phyloP scores from a whole-genome alignment of 805 yeast species.

The Cephaloascus fragrans region DNA sequence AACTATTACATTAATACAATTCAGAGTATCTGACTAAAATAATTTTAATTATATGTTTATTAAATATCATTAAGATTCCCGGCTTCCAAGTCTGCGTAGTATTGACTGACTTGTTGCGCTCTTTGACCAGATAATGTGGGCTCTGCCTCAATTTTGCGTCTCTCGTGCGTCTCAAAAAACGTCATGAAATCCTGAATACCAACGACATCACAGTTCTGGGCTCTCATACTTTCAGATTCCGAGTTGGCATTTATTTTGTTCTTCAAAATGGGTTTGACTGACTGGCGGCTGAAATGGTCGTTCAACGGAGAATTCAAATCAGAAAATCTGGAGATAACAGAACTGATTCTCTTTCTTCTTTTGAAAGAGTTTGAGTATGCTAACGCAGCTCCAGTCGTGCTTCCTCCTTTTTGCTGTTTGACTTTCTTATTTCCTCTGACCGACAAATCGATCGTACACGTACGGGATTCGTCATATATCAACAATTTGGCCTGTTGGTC shows the following conservation, averaged over 20 bases:
- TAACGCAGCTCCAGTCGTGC: not conserved
- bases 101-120: constrained; percentile 25
- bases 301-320: not conserved
- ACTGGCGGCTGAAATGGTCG: too few relatives aligned
- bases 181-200: constrained; percentile 22
- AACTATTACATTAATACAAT: too few relatives aligned
- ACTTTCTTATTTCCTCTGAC: not conserved
- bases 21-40: too few relatives aligned
- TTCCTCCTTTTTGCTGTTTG: not conserved
- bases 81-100: constrained; percentile 9
- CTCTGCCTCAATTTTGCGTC: constrained; percentile 19
- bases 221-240: constrained; percentile 22
- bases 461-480: not conserved
- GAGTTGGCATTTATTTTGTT: constrained; percentile 20
- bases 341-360: not conserved
- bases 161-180: constrained; percentile 24
- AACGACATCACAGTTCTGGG: constrained; percentile 25
- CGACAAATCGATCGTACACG: not conserved
- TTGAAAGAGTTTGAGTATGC: not conserved
- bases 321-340: not conserved
- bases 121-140: constrained; percentile 19
- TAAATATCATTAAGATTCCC: too few relatives aligned
- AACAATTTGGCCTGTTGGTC: not conserved
- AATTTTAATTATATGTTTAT: too few relatives aligned
- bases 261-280: constrained; percentile 25